Evolutionary conservation across 1,139 yeast genomes (phyloP), one percentile per base, ranked within the genome.

Genomic region (Lodderomyces margitis): DNA sequence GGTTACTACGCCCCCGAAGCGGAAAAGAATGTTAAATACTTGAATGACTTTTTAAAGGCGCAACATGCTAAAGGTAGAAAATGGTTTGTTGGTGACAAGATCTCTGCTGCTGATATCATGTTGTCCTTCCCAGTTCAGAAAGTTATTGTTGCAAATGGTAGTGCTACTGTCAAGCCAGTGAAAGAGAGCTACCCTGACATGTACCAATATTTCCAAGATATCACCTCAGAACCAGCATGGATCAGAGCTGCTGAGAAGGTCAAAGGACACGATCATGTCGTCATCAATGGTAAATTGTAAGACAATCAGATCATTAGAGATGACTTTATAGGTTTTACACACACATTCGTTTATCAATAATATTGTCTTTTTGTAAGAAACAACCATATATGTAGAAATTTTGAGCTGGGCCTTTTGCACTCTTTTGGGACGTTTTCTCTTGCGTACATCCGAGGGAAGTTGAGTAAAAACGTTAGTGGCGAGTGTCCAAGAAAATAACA

Each of bases 41-140:
- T 70, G 51, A 74, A 70, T 34, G 37, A 38, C 19, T 58, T 58
- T 34, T 52, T 69, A 41, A 58, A 58, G 36, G 46, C 52, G 21
- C 59, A 65, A 30, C 21, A 41, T 5, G 14, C 24, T 12, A 55
- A 56, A 12, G 53, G 57, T 3, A 49, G 53, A 9, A 55, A 57
- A 3, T 68, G 52, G 43, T 65, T 70, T 47, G 74, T 69, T 12
- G 76, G 72, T 14, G 49, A 54, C 40, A 58, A 59, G 42, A 56
- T 70, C 42, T 57, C 70, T 19, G 72, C 55, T 5, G 76, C 74
- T 1, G 76, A 70, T 47, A 57, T 70, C 31, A 60, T 66, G 19
- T 59, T 69, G 40, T 47, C 55, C n/a, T 70, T 62, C 55, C 75
- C 75, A 1, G 35, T 70, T 31, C 45, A 28, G 16, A 14, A 10